Percentiles rank a stretch among this genome's conserved stretches.
Conservation (phyloP, 805 yeast genomes). For the Barnettozyma vustinii region DNA sequence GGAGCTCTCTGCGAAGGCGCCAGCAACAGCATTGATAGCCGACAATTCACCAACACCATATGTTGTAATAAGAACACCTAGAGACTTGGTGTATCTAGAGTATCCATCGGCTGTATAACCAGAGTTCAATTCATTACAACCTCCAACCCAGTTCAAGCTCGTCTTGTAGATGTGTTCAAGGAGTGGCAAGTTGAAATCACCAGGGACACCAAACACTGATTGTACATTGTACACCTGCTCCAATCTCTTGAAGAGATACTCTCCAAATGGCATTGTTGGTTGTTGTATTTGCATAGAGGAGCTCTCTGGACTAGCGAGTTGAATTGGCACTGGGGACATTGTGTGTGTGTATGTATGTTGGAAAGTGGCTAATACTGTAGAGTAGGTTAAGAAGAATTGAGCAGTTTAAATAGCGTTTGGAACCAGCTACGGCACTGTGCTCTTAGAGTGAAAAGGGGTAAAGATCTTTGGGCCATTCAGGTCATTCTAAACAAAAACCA, state of each 20-base stretch:
- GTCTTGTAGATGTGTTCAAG: conserved; percentile 61
- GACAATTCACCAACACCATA: conserved; percentile 89
- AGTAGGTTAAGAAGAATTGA: neutral
- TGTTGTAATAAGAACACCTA: conserved; percentile 62
- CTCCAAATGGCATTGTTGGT: conserved; percentile 47
- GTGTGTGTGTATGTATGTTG: neutral
- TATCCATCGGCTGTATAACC: conserved; percentile 93
- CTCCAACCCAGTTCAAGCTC: conserved; percentile 67
- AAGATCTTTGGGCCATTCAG: neutral
- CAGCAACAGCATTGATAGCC: conserved; percentile 78
- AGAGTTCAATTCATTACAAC: conserved; percentile 84
- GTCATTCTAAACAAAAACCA: conserved; percentile 3
- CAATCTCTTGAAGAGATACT: conserved; percentile 56
- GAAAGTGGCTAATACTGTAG: too few relatives aligned
- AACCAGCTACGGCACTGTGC: neutral
- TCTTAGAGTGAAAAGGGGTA: neutral
- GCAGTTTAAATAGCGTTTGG: neutral
- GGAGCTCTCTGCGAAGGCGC: conserved; percentile 76
- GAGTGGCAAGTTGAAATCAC: conserved; percentile 64
- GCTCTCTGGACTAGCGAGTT: neutral
- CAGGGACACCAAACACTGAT: conserved; percentile 74
- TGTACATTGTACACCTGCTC: conserved; percentile 45
- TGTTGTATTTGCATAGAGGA: neutral
- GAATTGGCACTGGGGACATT: conserved; percentile 5
- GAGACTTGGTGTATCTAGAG: conserved; percentile 55